phyloP scores from a whole-genome alignment of 768 basidiomycete species.

The Cystobasidium ongulense region DNA sequence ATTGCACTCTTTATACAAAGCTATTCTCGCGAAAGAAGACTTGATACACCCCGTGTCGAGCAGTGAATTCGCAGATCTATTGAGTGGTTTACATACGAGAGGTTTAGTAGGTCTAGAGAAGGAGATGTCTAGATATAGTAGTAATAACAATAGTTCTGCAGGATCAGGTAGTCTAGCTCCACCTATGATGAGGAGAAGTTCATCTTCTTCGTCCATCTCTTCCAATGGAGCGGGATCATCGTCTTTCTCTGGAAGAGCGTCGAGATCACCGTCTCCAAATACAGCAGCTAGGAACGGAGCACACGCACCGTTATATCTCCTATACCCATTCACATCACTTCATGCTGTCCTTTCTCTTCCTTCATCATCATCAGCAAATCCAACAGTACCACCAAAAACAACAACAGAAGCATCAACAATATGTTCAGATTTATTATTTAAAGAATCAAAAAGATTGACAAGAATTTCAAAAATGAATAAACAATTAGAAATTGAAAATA shows the following conservation, averaged over 20 bases:
- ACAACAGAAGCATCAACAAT: conserved; percentile 17
- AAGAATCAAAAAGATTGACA: conserved; percentile 11
- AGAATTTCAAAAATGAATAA: neutral
- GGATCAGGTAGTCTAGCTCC: neutral
- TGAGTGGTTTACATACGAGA: conserved; percentile 63
- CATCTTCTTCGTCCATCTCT: neutral
- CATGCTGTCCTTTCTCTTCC: neutral
- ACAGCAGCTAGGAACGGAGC: conserved; percentile 12
- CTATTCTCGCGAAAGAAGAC: conserved; percentile 52
- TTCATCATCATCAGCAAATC: neutral
- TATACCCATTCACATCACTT: conserved; percentile 29
- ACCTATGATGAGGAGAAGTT: neutral
- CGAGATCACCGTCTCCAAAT: conserved; percentile 13
- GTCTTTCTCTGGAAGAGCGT: conserved; percentile 5
- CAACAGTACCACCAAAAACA: too few relatives aligned
- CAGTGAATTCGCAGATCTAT: conserved; percentile 66
- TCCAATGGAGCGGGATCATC: conserved; percentile 11
- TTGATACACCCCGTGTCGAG: conserved; percentile 57
- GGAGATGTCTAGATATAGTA: conserved; percentile 4
- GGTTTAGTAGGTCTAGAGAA: conserved; percentile 54
- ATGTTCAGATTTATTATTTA: neutral
- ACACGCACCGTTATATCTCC: conserved; percentile 33
- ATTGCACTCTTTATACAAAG: conserved; percentile 59
- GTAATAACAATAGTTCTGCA: neutral
- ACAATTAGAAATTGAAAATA: neutral